Conservation (phyloP, 108 stramenopile species). For the Skeletonema potamos region DNA sequence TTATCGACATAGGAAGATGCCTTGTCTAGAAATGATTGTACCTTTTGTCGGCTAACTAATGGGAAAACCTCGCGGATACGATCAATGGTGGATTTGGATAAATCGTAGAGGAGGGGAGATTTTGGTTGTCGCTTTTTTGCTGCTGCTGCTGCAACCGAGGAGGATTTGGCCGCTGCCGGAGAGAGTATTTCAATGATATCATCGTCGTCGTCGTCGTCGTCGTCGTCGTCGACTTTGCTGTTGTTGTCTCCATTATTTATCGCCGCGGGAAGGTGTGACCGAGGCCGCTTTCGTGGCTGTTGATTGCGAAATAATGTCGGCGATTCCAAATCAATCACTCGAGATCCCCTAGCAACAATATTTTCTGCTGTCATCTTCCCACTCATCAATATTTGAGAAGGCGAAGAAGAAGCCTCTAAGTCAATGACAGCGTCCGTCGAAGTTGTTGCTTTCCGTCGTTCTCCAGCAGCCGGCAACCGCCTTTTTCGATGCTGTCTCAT, state of each 20-base stretch:
- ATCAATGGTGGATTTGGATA: not conserved
- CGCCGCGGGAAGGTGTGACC: no score
- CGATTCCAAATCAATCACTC: not conserved
- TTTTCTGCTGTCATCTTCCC: not conserved
- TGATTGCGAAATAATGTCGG: not conserved
- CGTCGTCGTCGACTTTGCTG: no score
- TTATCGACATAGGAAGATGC: constrained; percentile 5
- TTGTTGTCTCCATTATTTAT: no score
- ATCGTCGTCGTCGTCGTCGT: not conserved
- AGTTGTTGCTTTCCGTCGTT: not conserved
- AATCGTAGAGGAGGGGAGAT: not conserved
- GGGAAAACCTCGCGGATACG: constrained; percentile 39
- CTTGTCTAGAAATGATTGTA: constrained; percentile 7
- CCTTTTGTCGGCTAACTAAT: constrained; percentile 12
- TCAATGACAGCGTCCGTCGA: not conserved
- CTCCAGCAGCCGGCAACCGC: not conserved
- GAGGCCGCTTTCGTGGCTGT: not conserved
- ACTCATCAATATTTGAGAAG: not conserved
- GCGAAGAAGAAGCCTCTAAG: not conserved
- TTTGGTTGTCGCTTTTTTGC: not conserved
- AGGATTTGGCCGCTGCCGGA: not conserved
- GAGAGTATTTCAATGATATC: not conserved
- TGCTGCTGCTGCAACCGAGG: not conserved
- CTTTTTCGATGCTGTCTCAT: not conserved
- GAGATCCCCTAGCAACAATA: not conserved